Base-by-base conservation (phyloP, 2,329 filamentous ascomycete genomes). In the Endoconidiophora laricicola region DNA sequence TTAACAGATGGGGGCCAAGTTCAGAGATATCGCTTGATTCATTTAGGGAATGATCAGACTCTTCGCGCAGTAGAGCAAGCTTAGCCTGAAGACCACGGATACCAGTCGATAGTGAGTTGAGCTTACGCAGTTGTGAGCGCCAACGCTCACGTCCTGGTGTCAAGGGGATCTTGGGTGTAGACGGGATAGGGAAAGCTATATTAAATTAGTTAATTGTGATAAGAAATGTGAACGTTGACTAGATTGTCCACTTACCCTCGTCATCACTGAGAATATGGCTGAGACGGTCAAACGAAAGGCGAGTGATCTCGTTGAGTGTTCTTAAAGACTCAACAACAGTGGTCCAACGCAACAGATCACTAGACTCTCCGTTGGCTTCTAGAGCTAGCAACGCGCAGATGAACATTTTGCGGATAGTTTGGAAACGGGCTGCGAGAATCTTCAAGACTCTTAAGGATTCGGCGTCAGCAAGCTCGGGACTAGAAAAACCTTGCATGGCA, bases 41-140 rank as follows among this genome's bases (percentile, higher is more conserved):
- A 58, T 94, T 84, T 24, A 94, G 66, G 41, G 79, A 79, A 54
- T 77, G 77, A 60, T 85, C 86, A 0, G 87, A 93, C 63, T 95
- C 87, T 62, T 98, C 91, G 46, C 86, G 79, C 49, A 96, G 68
- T 6, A 98, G 72, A 54, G 93, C 87, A 68, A 98, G 79, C 64
- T 96, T 98, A 36, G 91, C 91, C 64, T 96, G 90, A 45, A 98
- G 72, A 9, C 86, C 85, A 24, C 88, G 81, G 54, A 96, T 94
- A 14, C 87, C 88, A 50, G 87, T 85, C 0, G 87, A 94, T 33
- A 98, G 72, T 1, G 83, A 84, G 59, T 85, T 86, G 40, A 98
- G 76, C 61, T 94, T 90, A 54, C 86, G 81, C 52, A 95, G 75
- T 62, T 94, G 90, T 49, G 83, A 81, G 51, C 88, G 82, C 70